Base-by-base conservation (phyloP, 23 red algal genomes). In the Pyropia haitanensis region DNA sequence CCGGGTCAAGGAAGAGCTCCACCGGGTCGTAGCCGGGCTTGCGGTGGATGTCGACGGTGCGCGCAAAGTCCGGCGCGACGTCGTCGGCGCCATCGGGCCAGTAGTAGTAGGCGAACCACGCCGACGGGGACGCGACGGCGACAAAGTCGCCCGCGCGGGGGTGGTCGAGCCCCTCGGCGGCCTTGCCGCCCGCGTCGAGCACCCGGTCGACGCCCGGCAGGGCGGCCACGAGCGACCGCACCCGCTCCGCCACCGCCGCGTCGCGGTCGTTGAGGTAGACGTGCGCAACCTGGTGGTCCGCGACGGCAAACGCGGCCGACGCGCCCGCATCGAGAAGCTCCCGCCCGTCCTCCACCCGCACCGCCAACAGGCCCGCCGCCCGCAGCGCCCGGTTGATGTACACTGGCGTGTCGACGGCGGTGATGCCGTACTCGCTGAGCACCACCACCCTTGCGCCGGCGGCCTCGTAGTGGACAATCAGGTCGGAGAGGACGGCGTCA, bases 51-150 rank as follows among this genome's bases (percentile, higher is more conserved):
- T 89, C 84, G 13, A 89, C 84, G 48, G 71, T 77, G 25, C 76
- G 71, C 1, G 84, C 84, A 61, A 75, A 89, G 53, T 89, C 84
- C 6, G 84, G 84, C 16, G 84, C 84, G 1, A 79, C 63, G 0
- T 56, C 51, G 32, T 89, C 84, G 5, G 39, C 39, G 39, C 39
- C 39, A 22, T 79, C 84, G 29, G 61, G 18, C 84, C 84, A 89
- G 84, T 80, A 80, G 52, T 89, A 89, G 49, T 89, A 89, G 4
- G 84, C 51, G 24, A 89, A 89, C 84, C 84, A 89, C 2, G 74
- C 59, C 27, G 76, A 48, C 31, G 51, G 61, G 34, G 68, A 30
- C 8, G 84, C 75, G 18, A 89, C 84, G 18, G 58, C 62, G 2
- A 89, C 75, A 56, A 89, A 61, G 26, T 89, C 84, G 2, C 84